Base-by-base conservation (phyloP, 129 eudicot genomes). In the Arctium minus region DNA sequence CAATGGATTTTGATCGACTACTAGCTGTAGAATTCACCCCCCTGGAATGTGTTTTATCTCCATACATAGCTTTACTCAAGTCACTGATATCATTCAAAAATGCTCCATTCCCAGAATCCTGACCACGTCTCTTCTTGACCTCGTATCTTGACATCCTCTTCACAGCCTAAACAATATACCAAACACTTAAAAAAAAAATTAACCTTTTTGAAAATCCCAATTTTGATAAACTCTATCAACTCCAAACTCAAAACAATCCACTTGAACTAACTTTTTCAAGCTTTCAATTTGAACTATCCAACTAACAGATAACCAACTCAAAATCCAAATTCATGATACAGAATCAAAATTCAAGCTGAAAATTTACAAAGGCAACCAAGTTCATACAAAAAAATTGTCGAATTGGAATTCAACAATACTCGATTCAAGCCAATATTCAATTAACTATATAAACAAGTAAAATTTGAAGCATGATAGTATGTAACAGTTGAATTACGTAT, bases 21-120 rank as follows among this genome's bases (percentile, higher is more conserved):
- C 87, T 86, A 1, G 79, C 85, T 32, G 90, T 82, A 36, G 94
- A 84, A 72, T 70, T 78, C 4, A 84, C 74, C 70, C 80, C 80
- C 82, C 87, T 91, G 10, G 88, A 62, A 0, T 37, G 83, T 1
- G 82, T n/a, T 85, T 87, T 89, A 79, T 92, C 92, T 6, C 56
- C 53, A 76, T 96, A 74, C 12, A 93, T 83, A 56, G 90, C 89
- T 75, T 89, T 96, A 76, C 81, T 87, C 42, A 96, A 70, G 33
- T 87, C 82, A 82, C 89, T 91, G 32, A 93, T 84, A 38, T 96
- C 97, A n/a, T 84, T 86, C 33, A 90, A 48, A 27, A 91, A 80
- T 60, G 62, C 74, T 80, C 86, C 89, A 50, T 80, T 86, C 35
- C 89, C 87, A 53, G 86, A 86, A 74, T 85, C 88, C 50, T 90